A percentile compares a stretch with the other conserved stretches of the same genome.
These are phyloP conservation scores for Pseudoturritis turrita DNA, from an alignment of 345 rosid species.

Conservation along the genomic window DNA sequence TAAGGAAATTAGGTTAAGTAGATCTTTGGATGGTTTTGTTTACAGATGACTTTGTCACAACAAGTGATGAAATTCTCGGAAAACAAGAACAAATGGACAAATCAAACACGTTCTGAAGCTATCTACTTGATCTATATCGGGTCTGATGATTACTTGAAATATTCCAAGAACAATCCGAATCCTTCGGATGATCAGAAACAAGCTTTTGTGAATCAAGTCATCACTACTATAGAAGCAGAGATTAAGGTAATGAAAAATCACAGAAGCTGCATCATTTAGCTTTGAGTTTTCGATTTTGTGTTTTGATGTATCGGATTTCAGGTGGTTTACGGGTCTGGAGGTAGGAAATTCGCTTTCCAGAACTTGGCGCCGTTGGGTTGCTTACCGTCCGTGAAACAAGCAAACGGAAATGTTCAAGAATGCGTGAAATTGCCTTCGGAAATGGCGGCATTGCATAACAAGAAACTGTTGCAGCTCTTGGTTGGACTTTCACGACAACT, in stretches of 20 bases:
- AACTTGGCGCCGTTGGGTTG: slow-evolving; percentile 39
- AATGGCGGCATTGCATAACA: slow-evolving; percentile 32
- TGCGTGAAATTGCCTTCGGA: slow-evolving; percentile 29
- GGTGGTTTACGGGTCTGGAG: slow-evolving; percentile 28
- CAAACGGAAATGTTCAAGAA: slow-evolving; percentile 6
- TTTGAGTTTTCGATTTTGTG: neutral
- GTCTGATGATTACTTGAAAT: slow-evolving; percentile 29
- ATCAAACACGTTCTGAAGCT: slow-evolving; percentile 18
- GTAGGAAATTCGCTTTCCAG: slow-evolving; percentile 31
- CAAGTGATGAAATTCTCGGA: slow-evolving; percentile 24
- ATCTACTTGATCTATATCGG: slow-evolving; percentile 33
- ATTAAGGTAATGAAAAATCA: slow-evolving; percentile 5
- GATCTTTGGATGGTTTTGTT: neutral
- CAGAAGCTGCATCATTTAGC: neutral
- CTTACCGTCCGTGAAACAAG: slow-evolving; percentile 30
- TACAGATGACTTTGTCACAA: slow-evolving; percentile 25
- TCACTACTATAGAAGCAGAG: slow-evolving; percentile 1
- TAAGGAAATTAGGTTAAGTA: neutral
- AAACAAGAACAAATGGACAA: slow-evolving; percentile 26
- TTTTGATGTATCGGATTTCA: neutral
- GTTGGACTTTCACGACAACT: slow-evolving; percentile 7
- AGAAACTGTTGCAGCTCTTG: slow-evolving; percentile 26
- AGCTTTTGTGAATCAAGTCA: slow-evolving; percentile 28
- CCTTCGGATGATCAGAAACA: slow-evolving; percentile 21
- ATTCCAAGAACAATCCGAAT: slow-evolving; percentile 8